Percentiles rank a stretch among this genome's conserved stretches.
Conservation (phyloP, 2,329 filamentous ascomycete species). For the Clarireedia monteithiana region DNA sequence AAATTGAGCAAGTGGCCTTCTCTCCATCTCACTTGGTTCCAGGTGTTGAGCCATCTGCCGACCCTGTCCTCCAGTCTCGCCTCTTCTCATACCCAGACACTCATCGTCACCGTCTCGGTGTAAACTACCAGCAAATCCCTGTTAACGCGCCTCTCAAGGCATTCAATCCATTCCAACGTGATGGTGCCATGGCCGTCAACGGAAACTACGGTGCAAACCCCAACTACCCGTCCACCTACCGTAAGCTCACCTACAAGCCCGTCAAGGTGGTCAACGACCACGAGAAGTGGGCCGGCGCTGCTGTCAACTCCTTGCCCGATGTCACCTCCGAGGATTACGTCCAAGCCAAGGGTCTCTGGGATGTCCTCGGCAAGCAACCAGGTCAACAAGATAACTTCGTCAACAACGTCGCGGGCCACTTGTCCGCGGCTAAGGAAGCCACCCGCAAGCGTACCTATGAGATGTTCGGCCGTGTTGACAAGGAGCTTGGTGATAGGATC, state of each 20-base stretch:
- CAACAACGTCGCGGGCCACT: slow-evolving; percentile 49
- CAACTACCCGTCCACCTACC: slow-evolving; percentile 48
- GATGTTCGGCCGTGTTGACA: slow-evolving; percentile 52
- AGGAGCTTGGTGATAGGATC: slow-evolving; percentile 44
- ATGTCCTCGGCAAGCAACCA: slow-evolving; percentile 33
- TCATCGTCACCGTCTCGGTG: slow-evolving; percentile 48
- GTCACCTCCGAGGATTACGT: slow-evolving; percentile 29
- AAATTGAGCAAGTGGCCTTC: slow-evolving; percentile 65
- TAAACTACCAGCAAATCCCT: slow-evolving; percentile 52
- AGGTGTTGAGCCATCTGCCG: slow-evolving; percentile 61
- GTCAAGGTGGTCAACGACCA: slow-evolving; percentile 36
- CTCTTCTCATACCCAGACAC: slow-evolving; percentile 66
- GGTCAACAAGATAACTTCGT: slow-evolving; percentile 57
- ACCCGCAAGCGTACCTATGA: slow-evolving; percentile 51
- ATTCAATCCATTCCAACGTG: slow-evolving; percentile 66
- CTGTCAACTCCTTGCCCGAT: slow-evolving; percentile 38
- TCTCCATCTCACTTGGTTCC: slow-evolving; percentile 59
- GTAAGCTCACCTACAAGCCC: slow-evolving; percentile 36
- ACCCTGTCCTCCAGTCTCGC: slow-evolving; percentile 61
- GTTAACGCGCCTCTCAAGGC: slow-evolving; percentile 38
- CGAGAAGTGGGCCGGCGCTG: slow-evolving; percentile 41
- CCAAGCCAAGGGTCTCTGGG: slow-evolving; percentile 29
- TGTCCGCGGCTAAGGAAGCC: slow-evolving; percentile 44
- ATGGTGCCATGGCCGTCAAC: slow-evolving; percentile 64
- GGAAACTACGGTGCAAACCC: slow-evolving; percentile 53